Base-by-base conservation (phyloP, 495 filamentous ascomycete species). In the Penicillium dipodomyicola region DNA sequence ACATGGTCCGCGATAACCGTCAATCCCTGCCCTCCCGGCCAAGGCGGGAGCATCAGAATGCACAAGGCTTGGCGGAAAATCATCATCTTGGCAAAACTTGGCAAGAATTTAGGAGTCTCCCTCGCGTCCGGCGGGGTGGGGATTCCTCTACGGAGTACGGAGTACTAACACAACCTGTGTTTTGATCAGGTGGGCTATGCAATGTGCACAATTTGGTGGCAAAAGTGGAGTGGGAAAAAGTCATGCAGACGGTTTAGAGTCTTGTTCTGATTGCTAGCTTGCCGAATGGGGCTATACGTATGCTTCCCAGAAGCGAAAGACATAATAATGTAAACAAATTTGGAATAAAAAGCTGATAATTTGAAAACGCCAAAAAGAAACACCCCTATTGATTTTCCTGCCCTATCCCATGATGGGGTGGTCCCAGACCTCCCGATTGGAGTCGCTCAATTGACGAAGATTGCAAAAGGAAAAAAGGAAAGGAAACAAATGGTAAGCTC, bases 41-140 rank as follows among this genome's bases (percentile, higher is more conserved):
- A 65, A 65, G 65, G 50, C 59, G 58, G 62, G 56, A 63, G 59
- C 60, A 72, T 74, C 70, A 66, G 62, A 74, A 63, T 60, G 54
- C 62, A 71, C 58, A 65, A 61, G 60, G 54, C 72, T 75, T 75
- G 72, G 72, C 72, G 54, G 60, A 62, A 68, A 52, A 63, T 54
- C 65, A 67, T 69, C 66, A 63, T 47, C 59, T 64, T 63, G 64
- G 56, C 63, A 37, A 11, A n/a, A 54, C 68, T 70, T 72, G 69
- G 69, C 72, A 72, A 54, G 53, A 54, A 68, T 72, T 61, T 45
- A 48, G 59, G 56, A 54, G 44, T 25, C 61, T 63, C 64, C 65
- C 62, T 71, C 53, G 63, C 64, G 55, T 59, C 54, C 51, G 59
- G 39, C 49, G 39, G 50, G 44, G 22, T 44, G 25, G 35, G 19